phyloP scores from a whole-genome alignment of 257 asterid species.

The Solanum infundibuliforme region DNA sequence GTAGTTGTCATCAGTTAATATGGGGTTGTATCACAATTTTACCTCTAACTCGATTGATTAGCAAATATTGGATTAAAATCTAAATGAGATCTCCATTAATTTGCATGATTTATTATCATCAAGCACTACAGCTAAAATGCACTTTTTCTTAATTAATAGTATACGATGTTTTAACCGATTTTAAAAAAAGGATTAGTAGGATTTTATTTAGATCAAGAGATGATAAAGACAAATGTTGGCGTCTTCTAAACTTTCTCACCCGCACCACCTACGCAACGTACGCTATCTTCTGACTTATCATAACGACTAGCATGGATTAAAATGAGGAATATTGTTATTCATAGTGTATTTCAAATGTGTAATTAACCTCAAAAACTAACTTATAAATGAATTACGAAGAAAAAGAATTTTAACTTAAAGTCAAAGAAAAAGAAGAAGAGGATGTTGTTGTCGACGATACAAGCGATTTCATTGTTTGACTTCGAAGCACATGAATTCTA shows the following conservation, averaged over 20 bases:
- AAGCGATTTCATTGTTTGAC: neutral
- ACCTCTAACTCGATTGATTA: neutral
- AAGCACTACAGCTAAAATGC: neutral
- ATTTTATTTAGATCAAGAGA: neutral
- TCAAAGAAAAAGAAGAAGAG: too few relatives aligned
- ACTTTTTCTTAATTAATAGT: neutral
- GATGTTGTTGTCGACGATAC: too few relatives aligned
- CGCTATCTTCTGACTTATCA: neutral
- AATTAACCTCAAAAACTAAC: neutral
- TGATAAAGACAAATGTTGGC: neutral
- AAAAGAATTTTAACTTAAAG: too few relatives aligned
- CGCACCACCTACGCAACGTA: neutral
- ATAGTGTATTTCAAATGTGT: neutral
- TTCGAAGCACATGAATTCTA: neutral
- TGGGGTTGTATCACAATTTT: slow-evolving; percentile 15
- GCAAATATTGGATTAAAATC: neutral
- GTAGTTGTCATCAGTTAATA: neutral
- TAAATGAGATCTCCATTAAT: neutral
- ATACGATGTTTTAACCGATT: neutral
- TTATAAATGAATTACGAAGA: too few relatives aligned
- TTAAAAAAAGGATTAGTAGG: neutral
- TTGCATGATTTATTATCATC: neutral
- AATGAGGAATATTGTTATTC: neutral
- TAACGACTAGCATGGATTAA: neutral
- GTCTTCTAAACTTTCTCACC: neutral